These are phyloP conservation scores for Xylariaceae sp. DNA, from an alignment of 2,329 filamentous ascomycete species.

Conservation along the genomic window DNA sequence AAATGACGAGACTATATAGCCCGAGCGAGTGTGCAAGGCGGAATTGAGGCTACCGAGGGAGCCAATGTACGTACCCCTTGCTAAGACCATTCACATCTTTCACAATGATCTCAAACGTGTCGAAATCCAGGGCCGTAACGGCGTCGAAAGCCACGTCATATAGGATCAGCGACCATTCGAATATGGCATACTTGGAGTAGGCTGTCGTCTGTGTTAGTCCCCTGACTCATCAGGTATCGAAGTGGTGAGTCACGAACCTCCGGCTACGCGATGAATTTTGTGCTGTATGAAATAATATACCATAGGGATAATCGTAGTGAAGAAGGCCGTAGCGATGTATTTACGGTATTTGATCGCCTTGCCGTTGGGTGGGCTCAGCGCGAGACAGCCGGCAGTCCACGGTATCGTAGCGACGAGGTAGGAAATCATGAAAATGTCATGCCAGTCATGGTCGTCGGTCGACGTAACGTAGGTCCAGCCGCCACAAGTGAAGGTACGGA, in stretches of 20 bases:
- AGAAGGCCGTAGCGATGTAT: slow-evolving; percentile 76
- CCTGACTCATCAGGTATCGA: background rate
- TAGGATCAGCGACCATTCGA: slow-evolving; percentile 92
- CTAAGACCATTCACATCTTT: slow-evolving; percentile 84
- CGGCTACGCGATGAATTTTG: slow-evolving; percentile 89
- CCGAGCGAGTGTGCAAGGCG: slow-evolving; percentile 29
- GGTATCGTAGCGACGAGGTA: slow-evolving; percentile 91
- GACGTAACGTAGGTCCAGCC: slow-evolving; percentile 99
- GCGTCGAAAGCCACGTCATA: slow-evolving; percentile 97
- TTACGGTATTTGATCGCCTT: slow-evolving; percentile 84
- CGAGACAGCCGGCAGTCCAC: slow-evolving; percentile 89
- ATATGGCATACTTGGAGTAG: slow-evolving; percentile 96
- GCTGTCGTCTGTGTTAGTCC: slow-evolving; percentile 48
- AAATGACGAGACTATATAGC: slow-evolving; percentile 9
- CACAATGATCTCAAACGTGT: slow-evolving; percentile 78
- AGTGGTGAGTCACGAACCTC: slow-evolving; percentile 57
- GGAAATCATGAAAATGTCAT: slow-evolving; percentile 99
- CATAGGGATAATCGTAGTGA: slow-evolving; percentile 81
- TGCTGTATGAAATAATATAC: slow-evolving; percentile 98
- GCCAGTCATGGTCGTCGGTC: slow-evolving; percentile 97
- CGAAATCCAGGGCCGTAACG: slow-evolving; percentile 87
- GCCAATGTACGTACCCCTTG: slow-evolving; percentile 98
- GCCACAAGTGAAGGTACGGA: slow-evolving; percentile 88
- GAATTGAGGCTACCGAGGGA: slow-evolving; percentile 68
- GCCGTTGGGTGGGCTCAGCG: slow-evolving; percentile 78